Conservation (phyloP, 129 eudicot species). For the Ambrosia trifida region DNA sequence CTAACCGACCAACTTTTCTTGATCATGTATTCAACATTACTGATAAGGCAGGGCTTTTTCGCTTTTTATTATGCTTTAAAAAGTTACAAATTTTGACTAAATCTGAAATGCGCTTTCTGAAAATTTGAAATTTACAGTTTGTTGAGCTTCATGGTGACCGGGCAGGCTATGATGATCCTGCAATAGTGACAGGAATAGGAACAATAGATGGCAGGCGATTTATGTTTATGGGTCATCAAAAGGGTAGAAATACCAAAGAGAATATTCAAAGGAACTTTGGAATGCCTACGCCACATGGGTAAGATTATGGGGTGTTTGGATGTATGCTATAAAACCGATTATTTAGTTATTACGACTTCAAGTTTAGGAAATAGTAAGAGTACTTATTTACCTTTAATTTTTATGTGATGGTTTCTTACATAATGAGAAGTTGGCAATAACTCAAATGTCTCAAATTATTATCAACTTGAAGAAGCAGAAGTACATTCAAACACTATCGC, state of each 20-base stretch:
- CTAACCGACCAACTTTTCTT: conserved; percentile 93
- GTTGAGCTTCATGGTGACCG: conserved; percentile 97
- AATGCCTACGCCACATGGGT: conserved; percentile 99
- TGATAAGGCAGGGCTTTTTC: conserved; percentile 49
- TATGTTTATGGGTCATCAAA: conserved; percentile 94
- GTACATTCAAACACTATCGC: no score
- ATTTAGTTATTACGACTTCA: not conserved
- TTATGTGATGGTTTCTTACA: not conserved
- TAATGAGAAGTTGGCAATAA: not conserved
- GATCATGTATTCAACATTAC: conserved; percentile 89
- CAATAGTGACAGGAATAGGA: conserved; percentile 80
- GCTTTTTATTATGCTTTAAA: not conserved
- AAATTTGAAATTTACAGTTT: conserved; percentile 46
- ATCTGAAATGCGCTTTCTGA: conserved; percentile 1
- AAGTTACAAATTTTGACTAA: not conserved
- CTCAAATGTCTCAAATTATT: no score
- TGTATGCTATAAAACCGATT: not conserved
- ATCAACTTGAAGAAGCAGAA: no score
- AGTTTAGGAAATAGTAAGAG: not conserved
- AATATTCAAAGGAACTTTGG: conserved; percentile 89
- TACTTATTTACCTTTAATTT: not conserved
- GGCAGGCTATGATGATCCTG: conserved; percentile 82
- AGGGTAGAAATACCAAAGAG: conserved; percentile 92
- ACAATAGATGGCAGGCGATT: conserved; percentile 76
- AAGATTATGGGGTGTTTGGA: conserved; percentile 24